phyloP scores from a whole-genome alignment of 2,329 filamentous ascomycete genomes.

The Dothideomycetidae sp. region DNA sequence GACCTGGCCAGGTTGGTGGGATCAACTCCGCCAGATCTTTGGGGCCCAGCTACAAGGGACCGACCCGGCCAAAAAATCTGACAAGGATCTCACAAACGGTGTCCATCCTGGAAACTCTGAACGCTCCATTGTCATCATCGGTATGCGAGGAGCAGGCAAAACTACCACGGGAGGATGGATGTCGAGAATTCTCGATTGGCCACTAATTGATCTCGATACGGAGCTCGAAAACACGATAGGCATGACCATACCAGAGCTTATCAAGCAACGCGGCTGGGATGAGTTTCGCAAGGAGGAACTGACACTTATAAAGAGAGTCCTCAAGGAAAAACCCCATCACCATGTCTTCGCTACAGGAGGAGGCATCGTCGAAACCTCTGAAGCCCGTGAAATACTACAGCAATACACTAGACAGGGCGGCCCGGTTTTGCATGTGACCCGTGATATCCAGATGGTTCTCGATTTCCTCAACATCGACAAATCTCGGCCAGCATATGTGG shows the following conservation, averaged over 20 bases:
- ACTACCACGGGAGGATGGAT: constrained; percentile 86
- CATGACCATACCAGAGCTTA: constrained; percentile 73
- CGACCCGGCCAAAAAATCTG: constrained; percentile 34
- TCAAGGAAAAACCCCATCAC: constrained; percentile 59
- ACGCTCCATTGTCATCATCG: constrained; percentile 80
- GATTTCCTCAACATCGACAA: constrained; percentile 80
- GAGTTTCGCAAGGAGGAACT: constrained; percentile 73
- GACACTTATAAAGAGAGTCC: constrained; percentile 54
- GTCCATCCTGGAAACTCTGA: constrained; percentile 22
- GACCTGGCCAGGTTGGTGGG: constrained; percentile 99
- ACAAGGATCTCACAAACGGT: constrained; percentile 22
- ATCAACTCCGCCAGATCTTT: constrained; percentile 67
- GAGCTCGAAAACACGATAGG: constrained; percentile 64
- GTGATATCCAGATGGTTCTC: constrained; percentile 77
- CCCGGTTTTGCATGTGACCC: constrained; percentile 72
- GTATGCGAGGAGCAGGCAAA: constrained; percentile 95
- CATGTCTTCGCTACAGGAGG: constrained; percentile 89
- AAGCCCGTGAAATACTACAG: constrained; percentile 60
- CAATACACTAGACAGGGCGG: constrained; percentile 64
- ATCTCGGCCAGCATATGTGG: constrained; percentile 79
- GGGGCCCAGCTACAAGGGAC: constrained; percentile 61
- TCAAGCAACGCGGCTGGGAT: constrained; percentile 69
- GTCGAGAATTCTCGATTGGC: constrained; percentile 56
- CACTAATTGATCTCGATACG: constrained; percentile 74
- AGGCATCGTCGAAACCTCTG: constrained; percentile 75